Conservation (phyloP, 2,329 filamentous ascomycete genomes). For the Emergomyces orientalis region DNA sequence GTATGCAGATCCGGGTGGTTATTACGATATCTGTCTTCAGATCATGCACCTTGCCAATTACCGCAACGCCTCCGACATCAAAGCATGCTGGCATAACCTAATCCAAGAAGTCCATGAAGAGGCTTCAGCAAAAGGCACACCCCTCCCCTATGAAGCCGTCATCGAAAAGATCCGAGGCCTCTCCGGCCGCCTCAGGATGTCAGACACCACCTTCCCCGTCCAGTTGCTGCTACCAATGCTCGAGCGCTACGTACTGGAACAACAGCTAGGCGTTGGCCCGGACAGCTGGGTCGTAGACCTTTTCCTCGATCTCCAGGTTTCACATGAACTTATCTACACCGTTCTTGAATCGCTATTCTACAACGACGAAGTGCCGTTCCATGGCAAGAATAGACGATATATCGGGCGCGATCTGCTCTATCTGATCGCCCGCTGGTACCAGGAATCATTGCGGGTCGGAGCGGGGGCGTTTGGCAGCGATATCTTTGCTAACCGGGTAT, state of each 20-base stretch:
- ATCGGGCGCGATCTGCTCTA: constrained; percentile 56
- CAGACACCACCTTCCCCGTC: constrained; percentile 49
- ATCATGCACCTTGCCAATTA: constrained; percentile 91
- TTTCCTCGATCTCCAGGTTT: constrained; percentile 54
- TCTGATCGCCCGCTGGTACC: constrained; percentile 52
- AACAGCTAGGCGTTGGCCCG: constrained; percentile 40
- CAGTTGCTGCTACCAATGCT: constrained; percentile 47
- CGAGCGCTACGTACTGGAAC: constrained; percentile 44
- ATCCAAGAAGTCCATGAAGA: constrained; percentile 60
- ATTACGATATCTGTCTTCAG: constrained; percentile 85
- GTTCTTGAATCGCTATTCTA: constrained; percentile 60
- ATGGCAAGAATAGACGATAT: constrained; percentile 46
- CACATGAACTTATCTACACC: constrained; percentile 52
- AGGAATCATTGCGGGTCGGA: constrained; percentile 46
- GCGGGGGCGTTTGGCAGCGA: constrained; percentile 52
- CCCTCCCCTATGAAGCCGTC: constrained; percentile 42
- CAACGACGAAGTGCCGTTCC: constrained; percentile 56
- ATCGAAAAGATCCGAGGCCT: constrained; percentile 48
- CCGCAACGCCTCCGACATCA: constrained; percentile 76
- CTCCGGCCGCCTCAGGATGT: constrained; percentile 47
- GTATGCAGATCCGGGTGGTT: constrained; percentile 82
- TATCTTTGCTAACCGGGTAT: constrained; percentile 44
- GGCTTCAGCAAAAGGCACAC: constrained; percentile 36
- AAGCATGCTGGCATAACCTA: constrained; percentile 72
- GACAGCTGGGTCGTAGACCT: constrained; percentile 55